Evolutionary conservation across 2,329 filamentous ascomycete genomes (phyloP).

Genomic region (Alternaria sp.): DNA sequence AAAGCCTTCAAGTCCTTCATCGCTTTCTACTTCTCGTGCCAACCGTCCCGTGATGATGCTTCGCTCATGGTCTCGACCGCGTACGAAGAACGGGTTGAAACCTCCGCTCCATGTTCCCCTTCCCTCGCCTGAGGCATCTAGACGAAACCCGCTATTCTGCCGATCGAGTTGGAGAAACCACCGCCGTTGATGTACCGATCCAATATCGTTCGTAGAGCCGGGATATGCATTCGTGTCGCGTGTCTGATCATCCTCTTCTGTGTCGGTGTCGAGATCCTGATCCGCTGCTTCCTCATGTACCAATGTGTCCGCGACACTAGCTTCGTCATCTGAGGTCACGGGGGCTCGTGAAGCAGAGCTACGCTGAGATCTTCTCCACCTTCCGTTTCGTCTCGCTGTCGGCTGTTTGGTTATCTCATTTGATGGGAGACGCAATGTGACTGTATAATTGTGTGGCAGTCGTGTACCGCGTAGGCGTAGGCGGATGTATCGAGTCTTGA

Average conservation of each 20-base stretch:
- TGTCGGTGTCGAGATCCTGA: slow-evolving; percentile 52
- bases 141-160: slow-evolving; percentile 62
- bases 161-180: slow-evolving; percentile 72
- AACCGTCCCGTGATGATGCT: background rate
- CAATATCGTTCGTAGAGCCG: slow-evolving; percentile 69
- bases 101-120: background rate
- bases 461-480: slow-evolving; percentile 51
- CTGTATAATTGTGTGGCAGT: slow-evolving; percentile 49
- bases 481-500: slow-evolving; percentile 48
- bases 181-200: slow-evolving; percentile 69
- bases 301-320: background rate
- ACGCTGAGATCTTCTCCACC: background rate
- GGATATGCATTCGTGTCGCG: slow-evolving; percentile 69
- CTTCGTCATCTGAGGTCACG: background rate
- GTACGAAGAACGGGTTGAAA: background rate
- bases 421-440: slow-evolving; percentile 45
- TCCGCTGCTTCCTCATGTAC: background rate
- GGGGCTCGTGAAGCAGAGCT: background rate
- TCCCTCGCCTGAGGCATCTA: slow-evolving; percentile 16
- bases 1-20: background rate
- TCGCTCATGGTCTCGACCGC: background rate
- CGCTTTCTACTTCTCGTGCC: background rate
- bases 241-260: slow-evolving; percentile 47
- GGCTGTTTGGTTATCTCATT: background rate
- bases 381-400: background rate